Percentiles rank a stretch among this genome's conserved stretches.
Evolutionary conservation across 768 basidiomycete species (phyloP).

Genomic region (Rhodotorula graminis): DNA sequence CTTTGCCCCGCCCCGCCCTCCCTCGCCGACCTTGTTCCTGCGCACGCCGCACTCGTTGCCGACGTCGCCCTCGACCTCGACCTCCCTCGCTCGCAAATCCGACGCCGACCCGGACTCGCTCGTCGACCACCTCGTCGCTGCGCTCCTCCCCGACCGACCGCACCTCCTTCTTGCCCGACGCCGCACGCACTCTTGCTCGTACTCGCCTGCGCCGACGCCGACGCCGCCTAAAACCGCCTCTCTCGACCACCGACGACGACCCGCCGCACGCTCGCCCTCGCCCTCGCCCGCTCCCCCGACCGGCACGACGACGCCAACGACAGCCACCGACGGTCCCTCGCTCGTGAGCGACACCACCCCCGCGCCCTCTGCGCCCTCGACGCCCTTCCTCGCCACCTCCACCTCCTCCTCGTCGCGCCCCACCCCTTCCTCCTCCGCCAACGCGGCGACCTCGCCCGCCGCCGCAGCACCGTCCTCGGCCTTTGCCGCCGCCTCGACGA

Average conservation of each 20-base stretch:
- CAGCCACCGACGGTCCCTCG: neutral
- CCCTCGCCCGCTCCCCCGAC: neutral
- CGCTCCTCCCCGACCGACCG: neutral
- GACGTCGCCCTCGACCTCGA: neutral
- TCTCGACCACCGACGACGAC: neutral
- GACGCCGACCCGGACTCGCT: too few relatives aligned
- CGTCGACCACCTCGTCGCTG: slow-evolving; percentile 8
- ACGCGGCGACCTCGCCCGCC: neutral
- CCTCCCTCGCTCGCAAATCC: too few relatives aligned
- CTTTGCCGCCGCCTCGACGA: slow-evolving; percentile 15
- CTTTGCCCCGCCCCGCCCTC: slow-evolving; percentile 17
- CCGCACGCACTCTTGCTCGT: slow-evolving; percentile 2
- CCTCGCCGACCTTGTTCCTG: slow-evolving; percentile 14
- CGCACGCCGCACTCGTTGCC: neutral
- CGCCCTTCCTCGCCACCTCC: neutral
- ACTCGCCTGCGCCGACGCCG: too few relatives aligned
- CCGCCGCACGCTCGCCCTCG: too few relatives aligned
- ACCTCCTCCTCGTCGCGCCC: neutral
- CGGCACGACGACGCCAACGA: neutral
- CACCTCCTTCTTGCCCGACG: neutral
- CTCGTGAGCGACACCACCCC: slow-evolving; percentile 3
- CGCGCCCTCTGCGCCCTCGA: neutral
- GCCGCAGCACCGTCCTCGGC: neutral
- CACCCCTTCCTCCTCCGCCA: slow-evolving; percentile 4
- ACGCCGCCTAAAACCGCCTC: too few relatives aligned